phyloP scores from a whole-genome alignment of 768 basidiomycete genomes.

The Sistotremastrum niveocremeum region DNA sequence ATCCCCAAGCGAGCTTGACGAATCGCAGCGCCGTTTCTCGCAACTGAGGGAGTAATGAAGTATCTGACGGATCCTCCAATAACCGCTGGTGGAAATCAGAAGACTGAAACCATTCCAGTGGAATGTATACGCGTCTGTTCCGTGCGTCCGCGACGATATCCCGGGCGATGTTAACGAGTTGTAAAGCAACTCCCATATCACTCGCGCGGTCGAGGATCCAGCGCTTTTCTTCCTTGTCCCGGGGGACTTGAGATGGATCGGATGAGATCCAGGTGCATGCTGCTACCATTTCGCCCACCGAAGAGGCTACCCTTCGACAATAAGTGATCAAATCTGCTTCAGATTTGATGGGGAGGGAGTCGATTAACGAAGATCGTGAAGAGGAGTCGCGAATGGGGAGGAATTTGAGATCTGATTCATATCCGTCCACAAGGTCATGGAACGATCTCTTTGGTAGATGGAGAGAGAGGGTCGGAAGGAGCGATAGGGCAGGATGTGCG shows the following conservation, averaged over 20 bases:
- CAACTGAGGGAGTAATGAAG: no score
- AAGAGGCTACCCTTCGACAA: constrained; percentile 6
- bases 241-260: not conserved
- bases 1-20: no score
- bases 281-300: constrained; percentile 5
- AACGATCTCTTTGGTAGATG: no score
- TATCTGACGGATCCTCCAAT: no score
- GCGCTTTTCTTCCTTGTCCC: not conserved
- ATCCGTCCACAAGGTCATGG: no score
- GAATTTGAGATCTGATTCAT: no score
- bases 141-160: constrained; percentile 5
- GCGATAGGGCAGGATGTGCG: no score
- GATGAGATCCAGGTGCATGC: not conserved
- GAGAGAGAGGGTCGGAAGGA: no score
- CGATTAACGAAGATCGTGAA: no score
- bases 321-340: constrained; percentile 6
- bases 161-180: constrained; percentile 9
- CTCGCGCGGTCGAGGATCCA: constrained; percentile 1
- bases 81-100: not conserved
- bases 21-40: no score
- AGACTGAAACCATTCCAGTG: constrained; percentile 1
- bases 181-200: constrained; percentile 8
- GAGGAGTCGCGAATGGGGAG: no score
- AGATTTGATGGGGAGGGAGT: constrained; percentile 3
- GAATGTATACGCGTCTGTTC: constrained; percentile 5